These are phyloP conservation scores for Rhodotorula toruloides DNA, from an alignment of 768 basidiomycete species.

Conservation along the genomic window DNA sequence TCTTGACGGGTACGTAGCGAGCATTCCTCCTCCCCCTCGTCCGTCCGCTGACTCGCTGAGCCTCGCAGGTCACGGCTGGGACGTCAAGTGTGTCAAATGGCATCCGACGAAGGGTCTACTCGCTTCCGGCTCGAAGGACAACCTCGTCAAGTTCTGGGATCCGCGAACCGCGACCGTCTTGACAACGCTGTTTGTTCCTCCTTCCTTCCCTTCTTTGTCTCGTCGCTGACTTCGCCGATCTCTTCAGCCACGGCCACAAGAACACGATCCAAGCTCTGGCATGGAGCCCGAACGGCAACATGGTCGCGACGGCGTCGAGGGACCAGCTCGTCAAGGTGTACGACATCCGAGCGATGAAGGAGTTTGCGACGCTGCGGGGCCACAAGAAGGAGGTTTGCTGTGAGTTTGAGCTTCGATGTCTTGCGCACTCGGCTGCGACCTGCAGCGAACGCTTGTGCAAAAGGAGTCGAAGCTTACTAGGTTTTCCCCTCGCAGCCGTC, in stretches of 20 bases:
- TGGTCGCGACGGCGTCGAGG: constrained; percentile 88
- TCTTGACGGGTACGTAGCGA: constrained; percentile 70
- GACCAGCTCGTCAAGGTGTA: constrained; percentile 94
- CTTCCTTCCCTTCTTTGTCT: not conserved
- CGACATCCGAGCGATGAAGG: constrained; percentile 97
- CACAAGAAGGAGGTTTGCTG: constrained; percentile 99
- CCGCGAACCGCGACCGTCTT: constrained; percentile 85
- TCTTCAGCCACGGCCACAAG: constrained; percentile 81
- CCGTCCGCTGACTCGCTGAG: not conserved
- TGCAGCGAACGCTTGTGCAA: not conserved
- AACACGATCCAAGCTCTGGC: constrained; percentile 87
- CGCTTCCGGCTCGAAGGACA: constrained; percentile 94
- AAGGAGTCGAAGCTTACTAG: not conserved
- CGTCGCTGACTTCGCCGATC: not conserved
- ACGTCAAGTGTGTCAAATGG: constrained; percentile 98
- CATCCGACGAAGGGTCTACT: constrained; percentile 94
- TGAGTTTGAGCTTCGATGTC: constrained; percentile 49
- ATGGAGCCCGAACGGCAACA: constrained; percentile 92
- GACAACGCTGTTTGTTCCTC: constrained; percentile 68
- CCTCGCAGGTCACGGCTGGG: constrained; percentile 95
- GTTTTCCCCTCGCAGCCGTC: constrained; percentile 56
- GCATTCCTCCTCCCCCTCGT: not conserved
- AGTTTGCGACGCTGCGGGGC: constrained; percentile 81
- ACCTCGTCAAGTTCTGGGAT: constrained; percentile 99
- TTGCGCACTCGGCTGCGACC: not conserved